Base-by-base conservation (phyloP, 345 rosid genomes). In the Aethionema arabicum region DNA sequence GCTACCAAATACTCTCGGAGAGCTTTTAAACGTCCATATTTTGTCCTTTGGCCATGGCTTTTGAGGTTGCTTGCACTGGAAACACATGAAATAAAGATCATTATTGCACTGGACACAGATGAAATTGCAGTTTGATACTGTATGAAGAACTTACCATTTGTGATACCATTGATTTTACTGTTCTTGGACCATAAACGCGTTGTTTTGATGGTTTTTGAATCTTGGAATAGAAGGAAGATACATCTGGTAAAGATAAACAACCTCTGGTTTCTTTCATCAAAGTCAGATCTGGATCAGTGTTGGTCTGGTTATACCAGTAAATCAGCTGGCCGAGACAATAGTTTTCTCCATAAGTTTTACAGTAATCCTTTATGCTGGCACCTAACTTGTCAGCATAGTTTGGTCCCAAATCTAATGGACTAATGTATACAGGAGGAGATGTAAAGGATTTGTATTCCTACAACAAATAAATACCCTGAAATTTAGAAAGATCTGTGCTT, bases 281-380 rank as follows among this genome's bases (percentile, higher is more conserved):
- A 75, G 81, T 82, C 73, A 67, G 40, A 81, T 95, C 97, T 30
- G 99, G 97, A 35, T 88, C 85, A 4, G 74, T 52, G 73, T 85
- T 80, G 4, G 96, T 88, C 81, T 95, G 99, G 60, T 82, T 72
- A 74, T 95, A 83, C 99, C 99, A 95, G 74, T 80, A 95, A 42
- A 95, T 85, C 63, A 95, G 82, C 82, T 95, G 99, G 52, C 97
- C 99, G 36, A 95, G 69, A 74, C 99, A 95, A 72, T 88, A 95
- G 68, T 86, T 95, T 76, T 84, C 96, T 59, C 96, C 93, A 44
- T 95, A 95, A 8, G 85, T 83, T 79, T 88, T 95, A 69, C 83
- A 58, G 75, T 83, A 95, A 80, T 88, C 96, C 45, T 86, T 83
- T 36, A 76, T 67, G 46, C 84, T 83, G 16, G 72, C 65, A 21